Conservation (phyloP, 1,284 basidiomycete genomes). For the Pholiota adiposa region DNA sequence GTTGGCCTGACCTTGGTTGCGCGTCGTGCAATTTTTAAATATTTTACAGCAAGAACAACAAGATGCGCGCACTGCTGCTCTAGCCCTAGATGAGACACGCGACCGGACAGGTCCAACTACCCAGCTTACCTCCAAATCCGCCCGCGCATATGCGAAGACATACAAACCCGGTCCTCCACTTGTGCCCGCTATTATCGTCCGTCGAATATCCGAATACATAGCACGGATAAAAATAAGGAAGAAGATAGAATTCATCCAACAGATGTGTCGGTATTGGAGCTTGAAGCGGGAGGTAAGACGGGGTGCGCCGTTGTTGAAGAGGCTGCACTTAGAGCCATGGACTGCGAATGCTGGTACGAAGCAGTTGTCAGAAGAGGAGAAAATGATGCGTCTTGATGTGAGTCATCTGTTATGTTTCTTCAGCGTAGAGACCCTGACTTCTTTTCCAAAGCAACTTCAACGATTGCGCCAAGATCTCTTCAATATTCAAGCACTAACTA, state of each 20-base stretch:
- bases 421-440: not conserved
- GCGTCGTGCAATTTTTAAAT: constrained; percentile 11
- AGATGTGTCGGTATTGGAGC: constrained; percentile 95
- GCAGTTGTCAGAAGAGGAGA: constrained; percentile 83
- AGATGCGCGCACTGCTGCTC: constrained; percentile 60
- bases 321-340: constrained; percentile 97
- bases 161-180: constrained; percentile 81
- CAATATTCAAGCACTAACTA: constrained; percentile 71
- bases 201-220: constrained; percentile 82
- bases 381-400: constrained; percentile 84
- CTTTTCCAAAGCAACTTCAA: constrained; percentile 59
- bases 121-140: constrained; percentile 63
- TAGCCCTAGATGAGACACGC: constrained; percentile 52
- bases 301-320: constrained; percentile 92
- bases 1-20: constrained; percentile 30
- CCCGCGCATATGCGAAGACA: constrained; percentile 80
- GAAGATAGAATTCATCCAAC: constrained; percentile 77
- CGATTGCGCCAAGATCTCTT: constrained; percentile 82
- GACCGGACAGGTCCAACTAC: constrained; percentile 36
- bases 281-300: constrained; percentile 92
- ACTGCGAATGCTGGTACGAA: constrained; percentile 76
- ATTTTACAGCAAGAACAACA: constrained; percentile 64
- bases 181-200: constrained; percentile 74
- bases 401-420: constrained; percentile 15
- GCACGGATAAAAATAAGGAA: constrained; percentile 75